Conservation (phyloP, 768 basidiomycete species). For the Trametes sanguinea region DNA sequence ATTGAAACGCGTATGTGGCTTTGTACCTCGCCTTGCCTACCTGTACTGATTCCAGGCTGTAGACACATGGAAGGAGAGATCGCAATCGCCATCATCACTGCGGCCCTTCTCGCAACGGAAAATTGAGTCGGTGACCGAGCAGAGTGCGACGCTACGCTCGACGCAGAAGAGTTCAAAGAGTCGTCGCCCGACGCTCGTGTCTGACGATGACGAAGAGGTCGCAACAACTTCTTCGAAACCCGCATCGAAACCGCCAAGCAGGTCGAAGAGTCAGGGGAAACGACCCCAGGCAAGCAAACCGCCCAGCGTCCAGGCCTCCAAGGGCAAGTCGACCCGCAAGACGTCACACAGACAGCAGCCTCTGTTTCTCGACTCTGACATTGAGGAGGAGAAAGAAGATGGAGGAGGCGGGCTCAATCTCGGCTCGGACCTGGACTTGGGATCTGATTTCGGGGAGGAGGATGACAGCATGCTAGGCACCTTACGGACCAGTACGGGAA, state of each 20-base stretch:
- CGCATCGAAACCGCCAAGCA: constrained; percentile 12
- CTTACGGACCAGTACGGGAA: constrained; percentile 31
- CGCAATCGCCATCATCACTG: constrained; percentile 17
- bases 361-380: constrained; percentile 55
- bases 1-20: constrained; percentile 49
- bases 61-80: constrained; percentile 61
- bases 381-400: constrained; percentile 37
- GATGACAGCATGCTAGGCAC: constrained; percentile 17
- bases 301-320: neutral
- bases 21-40: neutral
- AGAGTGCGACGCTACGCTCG: constrained; percentile 5
- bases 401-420: constrained; percentile 38
- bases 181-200: constrained; percentile 27
- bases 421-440: constrained; percentile 39
- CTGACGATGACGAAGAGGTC: constrained; percentile 44
- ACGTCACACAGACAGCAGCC: constrained; percentile 38
- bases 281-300: neutral
- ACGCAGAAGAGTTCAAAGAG: constrained; percentile 14
- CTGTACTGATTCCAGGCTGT: constrained; percentile 7
- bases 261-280: neutral
- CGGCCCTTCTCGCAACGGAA: constrained; percentile 10
- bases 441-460: constrained; percentile 14
- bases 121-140: constrained; percentile 26
- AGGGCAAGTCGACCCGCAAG: constrained; percentile 18
- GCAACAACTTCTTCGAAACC: constrained; percentile 31